Conservation (phyloP, 139 green algal species). For the Dunaliella sp. region DNA sequence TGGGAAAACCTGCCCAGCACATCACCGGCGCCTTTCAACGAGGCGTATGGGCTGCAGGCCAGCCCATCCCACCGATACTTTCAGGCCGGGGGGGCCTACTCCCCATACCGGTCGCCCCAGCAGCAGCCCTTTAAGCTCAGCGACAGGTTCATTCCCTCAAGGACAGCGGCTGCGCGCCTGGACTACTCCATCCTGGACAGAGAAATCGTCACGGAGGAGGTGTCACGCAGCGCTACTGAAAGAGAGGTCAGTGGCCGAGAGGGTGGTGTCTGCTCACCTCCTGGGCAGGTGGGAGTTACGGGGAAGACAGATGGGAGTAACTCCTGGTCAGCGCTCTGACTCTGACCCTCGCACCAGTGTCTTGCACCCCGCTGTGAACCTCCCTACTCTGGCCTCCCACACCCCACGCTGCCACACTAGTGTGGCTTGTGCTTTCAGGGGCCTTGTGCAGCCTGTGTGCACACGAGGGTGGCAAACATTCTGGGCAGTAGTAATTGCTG, state of each 20-base stretch:
- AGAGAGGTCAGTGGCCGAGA: constrained; percentile 39
- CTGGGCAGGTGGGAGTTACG: not conserved
- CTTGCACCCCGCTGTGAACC: too few species aligned
- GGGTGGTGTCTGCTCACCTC: not conserved
- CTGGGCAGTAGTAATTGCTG: too few species aligned
- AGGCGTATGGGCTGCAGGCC: not conserved
- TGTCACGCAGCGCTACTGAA: constrained; percentile 34
- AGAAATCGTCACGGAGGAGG: constrained; percentile 56
- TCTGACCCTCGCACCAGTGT: too few species aligned
- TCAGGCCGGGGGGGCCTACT: not conserved
- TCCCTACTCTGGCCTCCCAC: too few species aligned
- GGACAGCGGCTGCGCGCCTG: constrained; percentile 58
- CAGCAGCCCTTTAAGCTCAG: constrained; percentile 57
- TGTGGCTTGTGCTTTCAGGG: too few species aligned
- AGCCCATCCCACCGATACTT: not conserved
- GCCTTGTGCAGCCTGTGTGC: too few species aligned
- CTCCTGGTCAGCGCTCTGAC: not conserved
- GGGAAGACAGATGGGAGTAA: not conserved
- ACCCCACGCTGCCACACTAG: too few species aligned
- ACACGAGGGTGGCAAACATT: too few species aligned
- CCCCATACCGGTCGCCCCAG: not conserved
- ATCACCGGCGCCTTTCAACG: not conserved
- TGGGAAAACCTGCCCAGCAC: not conserved
- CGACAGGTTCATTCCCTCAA: constrained; percentile 82
- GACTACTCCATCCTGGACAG: constrained; percentile 75